Evolutionary conservation across 495 filamentous ascomycete genomes (phyloP), one percentile per base, ranked within the genome.

Genomic region (Amphirosellinia nigrospora): DNA sequence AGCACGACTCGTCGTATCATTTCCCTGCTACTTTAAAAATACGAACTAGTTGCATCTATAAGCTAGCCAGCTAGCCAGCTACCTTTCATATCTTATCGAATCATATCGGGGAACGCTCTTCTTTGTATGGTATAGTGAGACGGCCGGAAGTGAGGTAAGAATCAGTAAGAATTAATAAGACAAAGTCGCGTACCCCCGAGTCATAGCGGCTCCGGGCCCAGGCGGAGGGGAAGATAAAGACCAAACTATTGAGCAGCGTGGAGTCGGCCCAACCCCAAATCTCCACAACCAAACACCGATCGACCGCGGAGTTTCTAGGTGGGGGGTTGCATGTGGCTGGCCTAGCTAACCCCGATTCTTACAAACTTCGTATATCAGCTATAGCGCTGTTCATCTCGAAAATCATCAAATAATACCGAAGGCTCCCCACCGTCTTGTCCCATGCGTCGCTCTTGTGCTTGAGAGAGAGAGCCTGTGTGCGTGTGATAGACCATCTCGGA

Each of bases 211-310:
- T 43, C 64, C 64, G 64, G 50, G 52, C 16, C 38, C 7, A 21
- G 21, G 39, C 64, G 64, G 64, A 55, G 64, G 48, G 64, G 64
- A 55, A 48, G 48, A 55, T 41, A 6, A 30, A 66, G 15, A 11
- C 9, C 55, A 36, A 36, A 19, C 5, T 21, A 36, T 19, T 36
- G 10, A 23, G 15, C 38, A 15, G 45, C 7, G 34, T 55, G 52
- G 50, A 43, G 15, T 34, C 50, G 6, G 34, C 36, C 21, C 46
- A 65, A n/a, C 46, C 19, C 63, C 28, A 53, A 38, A 21, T 41
- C 46, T 3, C 63, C 46, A 23, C 63, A 66, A 9, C 11, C 46
- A 39, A 67, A 67, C 38, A 16, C 64, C 64, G 64, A 59, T 43
- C 34, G 13, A 32, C 13, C 50, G 52, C 52, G 64, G 64, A 67